phyloP scores from a whole-genome alignment of 768 basidiomycete genomes.

The Pisolithus sp. region DNA sequence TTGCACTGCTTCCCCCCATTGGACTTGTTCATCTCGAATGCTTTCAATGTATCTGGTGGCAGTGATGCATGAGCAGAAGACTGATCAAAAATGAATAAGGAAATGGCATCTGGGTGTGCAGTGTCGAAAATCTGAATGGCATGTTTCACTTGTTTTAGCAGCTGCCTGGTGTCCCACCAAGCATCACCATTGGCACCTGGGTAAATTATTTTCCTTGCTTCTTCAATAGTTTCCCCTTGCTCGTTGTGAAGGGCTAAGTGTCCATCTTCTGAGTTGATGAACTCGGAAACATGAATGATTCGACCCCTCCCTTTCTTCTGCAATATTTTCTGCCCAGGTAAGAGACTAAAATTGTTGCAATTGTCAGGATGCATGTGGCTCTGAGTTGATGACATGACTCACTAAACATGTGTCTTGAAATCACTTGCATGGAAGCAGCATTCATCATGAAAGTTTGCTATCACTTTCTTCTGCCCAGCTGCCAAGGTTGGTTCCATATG shows the following conservation, averaged over 20 bases:
- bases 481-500: background rate
- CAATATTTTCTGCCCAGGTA: background rate
- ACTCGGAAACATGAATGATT: slow-evolving; percentile 35
- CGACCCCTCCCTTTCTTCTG: slow-evolving; percentile 18
- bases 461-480: background rate
- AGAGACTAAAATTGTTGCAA: too few relatives aligned
- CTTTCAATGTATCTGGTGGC: slow-evolving; percentile 15
- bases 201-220: slow-evolving; percentile 17
- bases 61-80: slow-evolving; percentile 7
- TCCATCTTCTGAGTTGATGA: slow-evolving; percentile 30
- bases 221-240: background rate
- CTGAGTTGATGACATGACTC: too few relatives aligned
- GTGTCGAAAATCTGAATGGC: background rate
- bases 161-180: slow-evolving; percentile 5
- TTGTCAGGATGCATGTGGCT: too few relatives aligned
- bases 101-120: too few relatives aligned
- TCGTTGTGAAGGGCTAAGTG: background rate
- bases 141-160: slow-evolving; percentile 3
- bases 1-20: slow-evolving; percentile 17
- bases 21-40: slow-evolving; percentile 22
- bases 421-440: slow-evolving; percentile 20
- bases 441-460: background rate
- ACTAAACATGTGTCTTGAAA: too few relatives aligned
- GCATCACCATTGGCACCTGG: slow-evolving; percentile 9
- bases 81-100: slow-evolving; percentile 6